Conservation (phyloP, 768 basidiomycete genomes). For the Sporobolomyces roseus region DNA sequence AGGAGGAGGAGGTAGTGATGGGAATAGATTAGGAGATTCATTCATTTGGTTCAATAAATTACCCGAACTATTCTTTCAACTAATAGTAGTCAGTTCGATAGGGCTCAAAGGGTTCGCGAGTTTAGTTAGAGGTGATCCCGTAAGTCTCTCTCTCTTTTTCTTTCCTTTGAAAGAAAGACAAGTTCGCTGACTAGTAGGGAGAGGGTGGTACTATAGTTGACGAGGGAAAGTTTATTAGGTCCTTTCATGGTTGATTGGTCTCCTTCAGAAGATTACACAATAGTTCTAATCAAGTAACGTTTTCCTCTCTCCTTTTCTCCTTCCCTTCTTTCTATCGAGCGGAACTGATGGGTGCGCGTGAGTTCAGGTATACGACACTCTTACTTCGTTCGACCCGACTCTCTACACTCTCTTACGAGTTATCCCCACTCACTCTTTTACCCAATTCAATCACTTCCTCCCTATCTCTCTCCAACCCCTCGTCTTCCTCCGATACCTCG, state of each 20-base stretch:
- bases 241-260: not conserved
- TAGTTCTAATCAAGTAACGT: conserved; percentile 33
- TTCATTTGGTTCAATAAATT: conserved; percentile 34
- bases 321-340: not conserved
- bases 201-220: too few relatives aligned
- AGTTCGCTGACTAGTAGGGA: too few relatives aligned
- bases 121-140: conserved; percentile 13
- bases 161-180: too few relatives aligned
- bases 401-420: conserved; percentile 26
- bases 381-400: conserved; percentile 25
- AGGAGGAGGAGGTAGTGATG: not conserved
- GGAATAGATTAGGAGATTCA: not conserved
- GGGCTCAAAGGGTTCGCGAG: conserved; percentile 7
- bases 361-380: conserved; percentile 26
- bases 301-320: too few relatives aligned
- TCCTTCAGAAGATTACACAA: conserved; percentile 27
- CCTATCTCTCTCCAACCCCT: conserved; percentile 13
- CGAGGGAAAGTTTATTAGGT: conserved; percentile 16
- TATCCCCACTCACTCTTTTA: conserved; percentile 28
- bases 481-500: not conserved
- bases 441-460: conserved; percentile 5
- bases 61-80: conserved; percentile 31
- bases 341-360: not conserved
- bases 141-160: too few relatives aligned
- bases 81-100: not conserved